Evolutionary conservation across 192 early-diverging fungal genomes (phyloP).

Genomic region (Mortierella antarctica): DNA sequence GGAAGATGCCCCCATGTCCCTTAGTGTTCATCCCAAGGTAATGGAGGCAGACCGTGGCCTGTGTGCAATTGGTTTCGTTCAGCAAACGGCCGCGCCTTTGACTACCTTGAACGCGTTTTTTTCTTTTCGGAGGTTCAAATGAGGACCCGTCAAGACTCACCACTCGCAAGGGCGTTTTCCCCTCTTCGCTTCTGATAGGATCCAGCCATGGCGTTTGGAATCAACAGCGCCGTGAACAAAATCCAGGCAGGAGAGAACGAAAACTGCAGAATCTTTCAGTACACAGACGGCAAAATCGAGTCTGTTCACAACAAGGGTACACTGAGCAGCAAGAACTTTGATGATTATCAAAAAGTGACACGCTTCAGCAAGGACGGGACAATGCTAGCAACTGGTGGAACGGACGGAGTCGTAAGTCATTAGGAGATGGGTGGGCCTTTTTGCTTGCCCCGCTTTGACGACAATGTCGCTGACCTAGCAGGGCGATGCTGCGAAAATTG

Average conservation of each 20-base stretch:
- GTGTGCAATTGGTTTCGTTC: not conserved
- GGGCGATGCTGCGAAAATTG: not conserved
- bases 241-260: slow-evolving; percentile 78
- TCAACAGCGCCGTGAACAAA: slow-evolving; percentile 72
- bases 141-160: too few species aligned
- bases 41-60: not conserved
- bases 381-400: slow-evolving; percentile 71
- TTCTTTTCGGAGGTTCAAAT: too few species aligned
- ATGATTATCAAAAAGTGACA: slow-evolving; percentile 70
- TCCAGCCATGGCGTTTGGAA: slow-evolving; percentile 69
- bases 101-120: not conserved
- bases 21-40: slow-evolving; percentile 85
- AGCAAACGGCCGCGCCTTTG: not conserved
- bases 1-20: slow-evolving; percentile 88
- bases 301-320: slow-evolving; percentile 54
- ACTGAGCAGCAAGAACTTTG: slow-evolving; percentile 59
- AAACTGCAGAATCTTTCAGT: slow-evolving; percentile 83
- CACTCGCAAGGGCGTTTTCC: too few species aligned
- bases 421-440: not conserved
- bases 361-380: slow-evolving; percentile 75
- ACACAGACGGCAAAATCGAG: slow-evolving; percentile 57
- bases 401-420: slow-evolving; percentile 73
- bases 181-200: slow-evolving; percentile 53
- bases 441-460: not conserved
- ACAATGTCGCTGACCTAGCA: not conserved